These are phyloP conservation scores for Lepiota brunneoincarnata DNA, from an alignment of 768 basidiomycete species.

Conservation along the genomic window DNA sequence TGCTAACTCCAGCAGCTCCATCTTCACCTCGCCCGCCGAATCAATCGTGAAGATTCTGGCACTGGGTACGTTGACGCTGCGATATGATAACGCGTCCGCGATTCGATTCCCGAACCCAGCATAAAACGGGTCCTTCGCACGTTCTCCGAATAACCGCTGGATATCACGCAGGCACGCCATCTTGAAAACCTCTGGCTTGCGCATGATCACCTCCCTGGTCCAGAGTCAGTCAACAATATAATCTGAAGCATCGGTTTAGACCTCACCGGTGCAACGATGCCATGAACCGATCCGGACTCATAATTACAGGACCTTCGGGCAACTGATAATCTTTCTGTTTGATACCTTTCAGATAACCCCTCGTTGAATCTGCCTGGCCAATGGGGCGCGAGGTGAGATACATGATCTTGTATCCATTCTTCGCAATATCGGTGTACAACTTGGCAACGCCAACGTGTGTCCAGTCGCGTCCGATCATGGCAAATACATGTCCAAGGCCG, in stretches of 20 bases:
- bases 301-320: slow-evolving; percentile 98
- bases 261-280: slow-evolving; percentile 88
- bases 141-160: slow-evolving; percentile 81
- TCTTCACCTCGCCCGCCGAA: slow-evolving; percentile 91
- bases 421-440: slow-evolving; percentile 90
- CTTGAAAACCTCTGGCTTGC: slow-evolving; percentile 99
- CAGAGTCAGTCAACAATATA: background rate
- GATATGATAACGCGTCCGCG: slow-evolving; percentile 97
- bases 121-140: slow-evolving; percentile 78
- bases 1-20: slow-evolving; percentile 93
- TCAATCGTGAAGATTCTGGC: slow-evolving; percentile 97
- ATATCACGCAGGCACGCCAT: slow-evolving; percentile 99
- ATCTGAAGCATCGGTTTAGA: background rate
- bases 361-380: slow-evolving; percentile 95
- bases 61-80: slow-evolving; percentile 92
- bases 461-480: slow-evolving; percentile 98
- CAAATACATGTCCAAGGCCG: slow-evolving; percentile 93
- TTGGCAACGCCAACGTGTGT: slow-evolving; percentile 97
- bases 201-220: slow-evolving; percentile 92
- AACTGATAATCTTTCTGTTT: slow-evolving; percentile 94
- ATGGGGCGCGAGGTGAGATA: slow-evolving; percentile 97
- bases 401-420: slow-evolving; percentile 97
- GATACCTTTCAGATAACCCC: slow-evolving; percentile 92
- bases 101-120: slow-evolving; percentile 98
- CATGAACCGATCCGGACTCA: slow-evolving; percentile 96